phyloP scores from a whole-genome alignment of 2,329 filamentous ascomycete genomes.

The Passalora sequoiae region DNA sequence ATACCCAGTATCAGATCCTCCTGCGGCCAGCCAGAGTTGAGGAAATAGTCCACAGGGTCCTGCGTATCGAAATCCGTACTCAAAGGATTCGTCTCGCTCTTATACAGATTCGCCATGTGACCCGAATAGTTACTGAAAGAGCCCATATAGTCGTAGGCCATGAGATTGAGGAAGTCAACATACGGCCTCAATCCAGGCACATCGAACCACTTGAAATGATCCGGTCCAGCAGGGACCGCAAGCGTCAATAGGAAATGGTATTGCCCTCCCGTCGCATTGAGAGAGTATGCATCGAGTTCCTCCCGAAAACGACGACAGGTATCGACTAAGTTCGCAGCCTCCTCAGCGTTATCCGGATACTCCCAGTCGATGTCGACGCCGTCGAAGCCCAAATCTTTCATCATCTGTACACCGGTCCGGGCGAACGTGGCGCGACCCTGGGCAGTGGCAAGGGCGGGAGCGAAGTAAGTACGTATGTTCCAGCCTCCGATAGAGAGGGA shows the following conservation, averaged over 20 bases:
- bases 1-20: constrained; percentile 79
- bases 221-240: constrained; percentile 39
- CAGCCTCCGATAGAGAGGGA: constrained; percentile 81
- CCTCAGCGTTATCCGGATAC: constrained; percentile 37
- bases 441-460: constrained; percentile 57
- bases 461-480: constrained; percentile 73
- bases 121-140: constrained; percentile 50
- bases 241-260: constrained; percentile 42
- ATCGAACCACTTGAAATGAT: constrained; percentile 39
- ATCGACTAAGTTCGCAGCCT: constrained; percentile 37
- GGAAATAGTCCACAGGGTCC: constrained; percentile 65
- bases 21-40: constrained; percentile 51
- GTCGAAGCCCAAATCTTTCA: constrained; percentile 53
- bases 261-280: constrained; percentile 8
- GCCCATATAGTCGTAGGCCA: constrained; percentile 57
- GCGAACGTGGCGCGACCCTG: constrained; percentile 63
- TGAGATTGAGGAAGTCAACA: constrained; percentile 46
- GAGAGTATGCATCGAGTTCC: constrained; percentile 37
- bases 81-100: constrained; percentile 50
- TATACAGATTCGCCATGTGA: constrained; percentile 73
- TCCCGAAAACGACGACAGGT: constrained; percentile 29
- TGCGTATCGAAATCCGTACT: constrained; percentile 73
- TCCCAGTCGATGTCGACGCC: constrained; percentile 45
- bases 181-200: constrained; percentile 35
- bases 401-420: constrained; percentile 62